Evolutionary conservation across 2,329 filamentous ascomycete species (phyloP), one percentile per base, ranked within the genome.

Genomic region (Tolypocladium tropicale): DNA sequence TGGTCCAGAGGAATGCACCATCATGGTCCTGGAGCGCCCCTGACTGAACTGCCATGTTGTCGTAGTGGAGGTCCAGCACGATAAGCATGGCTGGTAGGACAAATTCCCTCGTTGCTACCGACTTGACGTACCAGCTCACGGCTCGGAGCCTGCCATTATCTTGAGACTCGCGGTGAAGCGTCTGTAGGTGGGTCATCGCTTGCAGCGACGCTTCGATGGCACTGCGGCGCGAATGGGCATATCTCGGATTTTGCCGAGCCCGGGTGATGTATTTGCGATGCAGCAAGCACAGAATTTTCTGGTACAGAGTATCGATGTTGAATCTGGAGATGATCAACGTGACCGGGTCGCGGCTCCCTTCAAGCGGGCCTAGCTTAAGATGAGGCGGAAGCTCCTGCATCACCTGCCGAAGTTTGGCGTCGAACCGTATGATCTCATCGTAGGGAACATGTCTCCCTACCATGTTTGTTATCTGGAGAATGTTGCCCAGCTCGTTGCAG

Each of bases 201-300:
- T 88, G 85, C 77, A 96, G 79, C 0, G 91, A 90, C 1, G 92
- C 89, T 64, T 96, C 90, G 43, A 97, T 86, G 60, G 90, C 94
- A 25, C 85, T 87, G 43, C 86, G 84, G 33, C 93, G 83, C 3
- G 91, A 96, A 66, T 94, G 90, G 10, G 85, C 82, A 65, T 95
- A 97, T 10, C 91, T 82, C 11, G 88, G 77, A 63, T 93, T 94
- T 57, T 88, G 82, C 52, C 88, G 79, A 6, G 91, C 89, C 57
- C 85, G 82, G n/a, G 82, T 78, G 57, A 96, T 80, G 68, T 94
- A 96, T 60, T 91, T 91, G 53, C 91, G 82, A 70, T 99, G 94
- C 41, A 99, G 80, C 25, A 96, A 82, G 64, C 90, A 95, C 64
- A 95, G 80, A 21, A 91, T 88, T 72, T 95, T 96, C 60, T 95